These are phyloP conservation scores for Apiotrichum sp. DNA, from an alignment of 1,284 basidiomycete genomes.

Conservation along the genomic window DNA sequence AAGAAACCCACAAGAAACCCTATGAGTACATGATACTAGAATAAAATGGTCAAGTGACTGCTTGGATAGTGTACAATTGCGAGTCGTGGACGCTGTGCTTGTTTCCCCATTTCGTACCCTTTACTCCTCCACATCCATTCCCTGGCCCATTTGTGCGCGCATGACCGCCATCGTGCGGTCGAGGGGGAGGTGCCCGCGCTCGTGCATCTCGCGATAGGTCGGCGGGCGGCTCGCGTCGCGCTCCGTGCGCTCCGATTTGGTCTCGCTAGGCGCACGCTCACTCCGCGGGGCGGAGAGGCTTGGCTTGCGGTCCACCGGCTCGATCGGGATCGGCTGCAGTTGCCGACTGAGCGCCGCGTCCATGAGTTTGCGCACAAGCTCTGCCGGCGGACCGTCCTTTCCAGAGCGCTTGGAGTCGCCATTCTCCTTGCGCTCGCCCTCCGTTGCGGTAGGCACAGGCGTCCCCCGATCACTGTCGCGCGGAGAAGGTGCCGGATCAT, in stretches of 20 bases:
- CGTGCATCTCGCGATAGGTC: background rate
- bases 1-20: too few species aligned
- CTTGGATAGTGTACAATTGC: too few species aligned
- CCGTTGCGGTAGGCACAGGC: background rate
- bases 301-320: background rate
- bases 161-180: background rate
- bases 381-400: background rate
- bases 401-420: too few species aligned
- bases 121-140: background rate
- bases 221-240: background rate
- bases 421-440: background rate
- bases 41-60: too few species aligned
- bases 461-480: background rate
- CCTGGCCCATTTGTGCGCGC: background rate
- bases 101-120: too few species aligned
- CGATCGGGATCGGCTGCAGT: conserved; percentile 2
- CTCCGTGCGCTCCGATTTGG: background rate
- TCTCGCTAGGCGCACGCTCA: background rate
- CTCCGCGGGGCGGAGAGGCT: background rate
- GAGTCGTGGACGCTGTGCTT: too few species aligned
- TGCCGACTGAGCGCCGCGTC: conserved; percentile 11
- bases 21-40: too few species aligned
- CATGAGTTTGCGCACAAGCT: conserved; percentile 7
- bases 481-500: conserved; percentile 4
- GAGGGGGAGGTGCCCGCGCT: background rate